Base-by-base conservation (phyloP, 2,329 filamentous ascomycete species). In the Aspergillus unguis region DNA sequence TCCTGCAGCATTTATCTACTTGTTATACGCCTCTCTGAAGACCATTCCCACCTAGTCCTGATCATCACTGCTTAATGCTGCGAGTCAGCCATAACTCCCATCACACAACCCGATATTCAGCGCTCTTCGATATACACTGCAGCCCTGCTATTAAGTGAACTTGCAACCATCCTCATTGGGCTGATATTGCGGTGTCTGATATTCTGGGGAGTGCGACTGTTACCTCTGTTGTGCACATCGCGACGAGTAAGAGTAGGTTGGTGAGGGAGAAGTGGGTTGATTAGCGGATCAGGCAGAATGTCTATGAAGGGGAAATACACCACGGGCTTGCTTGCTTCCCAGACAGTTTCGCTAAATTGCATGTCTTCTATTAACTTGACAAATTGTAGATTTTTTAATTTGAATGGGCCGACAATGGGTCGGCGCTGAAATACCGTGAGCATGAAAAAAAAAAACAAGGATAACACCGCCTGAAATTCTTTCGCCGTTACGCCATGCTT, bases 401-500 rank as follows among this genome's bases (percentile, higher is more conserved):
- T 27, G 48, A 29, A 31, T 49, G 26, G 38, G 47, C 42, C 46
- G 53, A 43, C 26, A 53, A 43, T 50, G 40, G 55, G 50, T 43
- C 45, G 44, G 48, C 44, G 52, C 40, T 43, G 46, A 51, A 58
- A 51, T 54, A 53, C 31, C 17, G 17, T 17, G 17, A 40, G 26
- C 46, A 53, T 46, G 17, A 17, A 23, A 40, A 48, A 23, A 23
- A 44, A 49, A 9, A 47, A 49, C 31, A 44, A 49, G 31, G 40
- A 42, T 52, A 51, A 57, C 57, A 57, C 52, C 57, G 56, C 57
- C 56, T 58, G 53, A 58, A 59, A 45, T 48, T 49, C 65, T 61
- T 67, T 68, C 65, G 66, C 68, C 68, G 50, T 54, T 70, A 69
- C 68, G 68, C 68, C 68, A 65, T 70, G 68, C 68, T 70, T 65